Percentiles rank a stretch among this genome's conserved stretches.
These are phyloP conservation scores for Dovyalis caffra DNA, from an alignment of 345 rosid species.

Conservation along the genomic window DNA sequence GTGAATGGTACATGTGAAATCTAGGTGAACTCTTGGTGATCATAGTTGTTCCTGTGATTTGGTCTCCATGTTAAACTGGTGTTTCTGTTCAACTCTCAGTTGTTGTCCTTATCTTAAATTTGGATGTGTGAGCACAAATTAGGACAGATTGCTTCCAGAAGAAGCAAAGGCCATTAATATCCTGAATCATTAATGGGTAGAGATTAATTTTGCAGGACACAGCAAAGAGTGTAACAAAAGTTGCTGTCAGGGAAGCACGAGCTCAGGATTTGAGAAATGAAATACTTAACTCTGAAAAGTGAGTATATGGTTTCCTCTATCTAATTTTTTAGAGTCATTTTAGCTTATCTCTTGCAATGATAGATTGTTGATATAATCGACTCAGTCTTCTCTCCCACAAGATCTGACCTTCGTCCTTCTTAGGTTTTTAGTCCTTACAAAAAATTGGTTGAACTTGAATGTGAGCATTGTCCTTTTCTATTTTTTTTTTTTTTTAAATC, in stretches of 20 bases:
- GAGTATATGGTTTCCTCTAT: constrained; percentile 30
- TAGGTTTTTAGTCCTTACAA: neutral
- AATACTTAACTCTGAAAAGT: constrained; percentile 89
- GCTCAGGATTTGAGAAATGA: constrained; percentile 92
- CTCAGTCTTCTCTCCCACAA: neutral
- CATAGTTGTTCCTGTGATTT: neutral
- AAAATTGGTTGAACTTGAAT: neutral
- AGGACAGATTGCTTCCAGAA: neutral
- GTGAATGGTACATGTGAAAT: neutral
- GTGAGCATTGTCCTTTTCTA: neutral
- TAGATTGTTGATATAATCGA: neutral
- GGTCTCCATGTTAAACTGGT: neutral
- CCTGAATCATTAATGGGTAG: neutral
- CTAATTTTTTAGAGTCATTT: neutral
- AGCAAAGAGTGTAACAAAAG: constrained; percentile 85
- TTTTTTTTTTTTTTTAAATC: neutral
- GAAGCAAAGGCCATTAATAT: constrained; percentile 1
- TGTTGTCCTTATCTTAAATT: neutral
- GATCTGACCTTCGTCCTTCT: neutral
- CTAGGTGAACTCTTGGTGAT: neutral
- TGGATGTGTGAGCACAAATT: neutral
- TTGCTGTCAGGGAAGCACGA: constrained; percentile 78
- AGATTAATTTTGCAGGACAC: constrained; percentile 57
- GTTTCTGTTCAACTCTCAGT: neutral
- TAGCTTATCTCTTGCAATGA: neutral